Conservation (phyloP, 129 eudicot species). For the Saussurea involucrata region DNA sequence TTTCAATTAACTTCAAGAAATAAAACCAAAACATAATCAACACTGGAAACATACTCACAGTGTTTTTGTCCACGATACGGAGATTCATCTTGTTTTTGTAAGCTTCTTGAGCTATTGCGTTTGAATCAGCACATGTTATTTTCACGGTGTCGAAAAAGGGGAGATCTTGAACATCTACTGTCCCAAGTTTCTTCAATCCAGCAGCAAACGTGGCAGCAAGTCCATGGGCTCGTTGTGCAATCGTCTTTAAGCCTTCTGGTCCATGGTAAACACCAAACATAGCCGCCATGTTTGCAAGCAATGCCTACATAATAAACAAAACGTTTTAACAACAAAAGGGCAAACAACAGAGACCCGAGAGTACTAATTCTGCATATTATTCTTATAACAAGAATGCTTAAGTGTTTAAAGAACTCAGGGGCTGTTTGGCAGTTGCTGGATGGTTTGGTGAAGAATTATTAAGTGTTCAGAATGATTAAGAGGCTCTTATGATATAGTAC, state of each 20-base stretch:
- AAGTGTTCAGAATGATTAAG: no score
- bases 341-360: neutral
- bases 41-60: slow-evolving; percentile 41
- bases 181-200: slow-evolving; percentile 81
- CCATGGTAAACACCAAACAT: slow-evolving; percentile 96
- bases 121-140: slow-evolving; percentile 64
- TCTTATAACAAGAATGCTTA: neutral
- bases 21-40: slow-evolving; percentile 5
- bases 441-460: no score
- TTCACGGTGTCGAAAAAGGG: slow-evolving; percentile 93
- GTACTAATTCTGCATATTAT: neutral
- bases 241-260: slow-evolving; percentile 88
- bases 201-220: slow-evolving; percentile 83
- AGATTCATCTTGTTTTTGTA: slow-evolving; percentile 74
- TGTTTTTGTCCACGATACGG: slow-evolving; percentile 73
- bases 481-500: no score
- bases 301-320: slow-evolving; percentile 54
- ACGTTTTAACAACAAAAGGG: neutral
- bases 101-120: slow-evolving; percentile 80
- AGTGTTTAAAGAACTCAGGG: no score
- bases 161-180: slow-evolving; percentile 72
- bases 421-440: no score
- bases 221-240: slow-evolving; percentile 85
- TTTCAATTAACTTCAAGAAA: neutral
- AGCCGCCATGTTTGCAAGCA: slow-evolving; percentile 98